phyloP scores from a whole-genome alignment of 306 rosid genomes.

The Pyrus communis region DNA sequence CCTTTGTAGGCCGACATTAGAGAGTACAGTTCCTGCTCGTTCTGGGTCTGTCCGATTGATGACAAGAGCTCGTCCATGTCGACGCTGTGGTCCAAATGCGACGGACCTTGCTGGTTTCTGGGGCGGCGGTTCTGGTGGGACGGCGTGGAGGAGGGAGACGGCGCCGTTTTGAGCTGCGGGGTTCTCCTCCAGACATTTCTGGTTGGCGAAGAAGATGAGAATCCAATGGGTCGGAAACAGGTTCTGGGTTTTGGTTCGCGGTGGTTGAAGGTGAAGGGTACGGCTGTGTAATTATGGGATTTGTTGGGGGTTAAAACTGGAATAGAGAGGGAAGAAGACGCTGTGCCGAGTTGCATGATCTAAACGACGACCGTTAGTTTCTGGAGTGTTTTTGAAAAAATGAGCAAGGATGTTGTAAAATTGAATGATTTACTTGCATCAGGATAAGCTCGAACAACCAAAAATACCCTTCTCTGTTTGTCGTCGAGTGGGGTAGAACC shows the following conservation, averaged over 20 bases:
- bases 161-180: slow-evolving; percentile 13
- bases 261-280: slow-evolving; percentile 6
- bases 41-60: slow-evolving; percentile 46
- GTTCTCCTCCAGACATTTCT: slow-evolving; percentile 66
- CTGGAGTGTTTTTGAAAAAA: neutral
- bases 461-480: neutral
- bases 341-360: neutral
- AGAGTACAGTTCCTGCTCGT: slow-evolving; percentile 54
- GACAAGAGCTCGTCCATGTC: slow-evolving; percentile 67
- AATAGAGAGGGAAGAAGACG: slow-evolving; percentile 14
- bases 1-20: slow-evolving; percentile 52
- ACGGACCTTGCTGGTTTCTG: slow-evolving; percentile 27
- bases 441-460: neutral
- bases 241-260: slow-evolving; percentile 4
- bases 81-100: slow-evolving; percentile 56
- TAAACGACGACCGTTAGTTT: neutral
- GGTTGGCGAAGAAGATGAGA: slow-evolving; percentile 17
- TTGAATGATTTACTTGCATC: neutral
- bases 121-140: slow-evolving; percentile 5
- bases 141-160: slow-evolving; percentile 7
- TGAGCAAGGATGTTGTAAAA: no score
- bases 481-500: neutral
- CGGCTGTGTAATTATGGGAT: slow-evolving; percentile 3
- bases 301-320: slow-evolving; percentile 10
- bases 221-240: neutral